Evolutionary conservation across 371 early-diverging fungal species (phyloP), one percentile per base, ranked within the genome.

Genomic region (Mucor saturninus): DNA sequence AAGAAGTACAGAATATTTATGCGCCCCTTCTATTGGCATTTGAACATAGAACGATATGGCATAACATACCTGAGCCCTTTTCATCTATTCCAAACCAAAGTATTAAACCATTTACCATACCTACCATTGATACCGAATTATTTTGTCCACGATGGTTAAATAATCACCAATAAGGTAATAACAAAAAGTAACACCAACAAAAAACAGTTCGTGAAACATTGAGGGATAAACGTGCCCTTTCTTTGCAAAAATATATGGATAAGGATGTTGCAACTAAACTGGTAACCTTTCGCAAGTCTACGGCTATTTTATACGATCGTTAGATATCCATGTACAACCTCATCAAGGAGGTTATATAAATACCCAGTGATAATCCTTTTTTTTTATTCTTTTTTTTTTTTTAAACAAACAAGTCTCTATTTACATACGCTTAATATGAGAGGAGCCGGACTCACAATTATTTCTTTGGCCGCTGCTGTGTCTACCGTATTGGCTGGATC

Each of bases 381-480:
- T 21, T 21, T 21, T 21, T 21, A 0, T 21, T 21, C 1, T 0
- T 21, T 21, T 1, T 21, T 21, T 21, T 21, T 21, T 21, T 21
- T 21, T 21, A 21, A 21, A 21, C 21, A 21, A 21, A 21, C 21
- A 21, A 21, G 21, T 21, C 21, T 21, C 21, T 21, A 21, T 21
- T 21, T 21, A 21, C 40, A 11, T 40, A 11, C 3, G 11, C 14
- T 3, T 40, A 40, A 40, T 31, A 67, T 69, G 69, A 69, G 42
- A 57, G 64, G 64, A 57, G 9, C 61, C 40, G 26, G 52, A 29
- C 14, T 69, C 40, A 54, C 69, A 5, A 32, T 59, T 46, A 38
- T 73, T 54, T 54, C 72, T 31, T 65, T 76, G 50, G 64, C 59
- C 15, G 42, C 68, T n/a, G 31, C 58, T 37, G 57, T 61, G 15